Evolutionary conservation across 108 stramenopile species (phyloP).

Genomic region (Nannochloropsis oceanica): DNA sequence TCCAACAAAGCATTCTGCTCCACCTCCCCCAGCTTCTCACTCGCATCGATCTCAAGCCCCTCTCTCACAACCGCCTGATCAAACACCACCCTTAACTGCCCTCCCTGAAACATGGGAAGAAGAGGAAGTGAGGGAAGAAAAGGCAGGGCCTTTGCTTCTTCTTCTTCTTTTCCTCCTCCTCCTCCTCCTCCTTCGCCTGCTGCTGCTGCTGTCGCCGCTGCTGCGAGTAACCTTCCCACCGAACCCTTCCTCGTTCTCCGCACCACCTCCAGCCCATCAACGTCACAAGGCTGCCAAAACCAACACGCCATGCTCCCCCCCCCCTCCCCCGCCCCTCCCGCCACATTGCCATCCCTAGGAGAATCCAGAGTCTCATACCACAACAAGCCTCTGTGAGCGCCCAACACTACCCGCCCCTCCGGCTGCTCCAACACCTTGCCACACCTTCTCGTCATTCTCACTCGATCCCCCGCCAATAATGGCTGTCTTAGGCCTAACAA

Average conservation of each 20-base stretch:
- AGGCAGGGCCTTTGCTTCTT: not conserved
- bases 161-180: not conserved
- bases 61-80: constrained; percentile 20
- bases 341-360: not conserved
- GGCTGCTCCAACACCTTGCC: constrained; percentile 64
- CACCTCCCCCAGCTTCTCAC: not conserved
- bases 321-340: constrained; percentile 5
- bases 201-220: too few species aligned
- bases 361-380: constrained; percentile 54
- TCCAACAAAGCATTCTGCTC: not conserved
- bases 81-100: not conserved
- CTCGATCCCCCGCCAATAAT: constrained; percentile 64
- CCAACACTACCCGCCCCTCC: constrained; percentile 76
- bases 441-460: constrained; percentile 55
- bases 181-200: not conserved
- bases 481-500: constrained; percentile 51
- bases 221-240: not conserved
- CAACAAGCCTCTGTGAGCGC: constrained; percentile 55
- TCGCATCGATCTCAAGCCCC: constrained; percentile 15
- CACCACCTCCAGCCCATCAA: constrained; percentile 52
- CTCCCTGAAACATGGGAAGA: constrained; percentile 4
- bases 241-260: constrained; percentile 37
- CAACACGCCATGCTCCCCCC: constrained; percentile 4
- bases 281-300: constrained; percentile 42
- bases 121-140: not conserved